Evolutionary conservation across 2,329 filamentous ascomycete species (phyloP), one percentile per base, ranked within the genome.

Genomic region (Hawksworthiomyces lignivorus): DNA sequence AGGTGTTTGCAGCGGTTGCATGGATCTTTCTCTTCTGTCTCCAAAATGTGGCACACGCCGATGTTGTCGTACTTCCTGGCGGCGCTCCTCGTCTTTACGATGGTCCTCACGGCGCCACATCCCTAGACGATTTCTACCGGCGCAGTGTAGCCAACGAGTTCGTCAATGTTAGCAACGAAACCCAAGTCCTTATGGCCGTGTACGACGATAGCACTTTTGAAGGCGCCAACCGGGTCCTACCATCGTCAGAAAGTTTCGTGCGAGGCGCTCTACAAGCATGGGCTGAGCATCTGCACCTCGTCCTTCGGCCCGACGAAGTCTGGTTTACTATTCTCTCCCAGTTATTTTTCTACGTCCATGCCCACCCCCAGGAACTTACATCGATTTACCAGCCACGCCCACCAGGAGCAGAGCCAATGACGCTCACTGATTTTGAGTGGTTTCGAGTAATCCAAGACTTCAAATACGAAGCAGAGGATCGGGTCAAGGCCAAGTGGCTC

Each of bases 251-350:
- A 44, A 65, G 67, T 20, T 62, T 74, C 47, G 58, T 73, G 17
- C 59, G 65, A 15, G 62, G 65, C 14, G 63, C 63, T 4, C 56
- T 72, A 31, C 58, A 67, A 24, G 70, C 70, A 1, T 74, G 73
- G 62, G 68, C 62, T 21, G 54, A 65, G 36, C 70, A 74, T 42
- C 65, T 72, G 44, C 63, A 72, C 48, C 58, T 77, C 2, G 58
- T 63, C 1, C 55, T 76, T 12, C 64, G 72, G 1, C 72, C 73
- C 0, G 72, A 77, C 28, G 72, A 75, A 39, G 56, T 77, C 22
- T 77, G 73, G 73, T 68, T 75, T 48, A 64, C 72, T 37, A 69
- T 76, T 39, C 58, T 77, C 4, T 59, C 61, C 1, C 72, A 76
- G 54, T 56, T 76, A 36, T 69, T 67, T 50, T 63, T 69, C 40